A percentile compares a stretch with the other conserved stretches of the same genome.
Conservation (phyloP, 2,329 filamentous ascomycete genomes). For the Sporothrix schenckii region DNA sequence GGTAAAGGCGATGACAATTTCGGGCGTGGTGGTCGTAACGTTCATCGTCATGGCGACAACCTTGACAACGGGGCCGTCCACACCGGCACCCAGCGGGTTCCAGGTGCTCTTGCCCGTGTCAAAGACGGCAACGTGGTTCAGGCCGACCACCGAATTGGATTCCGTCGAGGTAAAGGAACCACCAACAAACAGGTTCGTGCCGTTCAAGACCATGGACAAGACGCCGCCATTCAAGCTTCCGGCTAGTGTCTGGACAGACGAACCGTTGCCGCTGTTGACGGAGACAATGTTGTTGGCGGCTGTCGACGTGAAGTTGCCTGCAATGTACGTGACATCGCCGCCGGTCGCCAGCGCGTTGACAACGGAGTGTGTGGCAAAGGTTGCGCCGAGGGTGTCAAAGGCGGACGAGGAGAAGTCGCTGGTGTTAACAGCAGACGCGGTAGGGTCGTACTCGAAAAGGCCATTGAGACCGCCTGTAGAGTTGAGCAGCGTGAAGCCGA, state of each 20-base stretch:
- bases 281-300: conserved; percentile 75
- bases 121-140: conserved; percentile 78
- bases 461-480: conserved; percentile 83
- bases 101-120: conserved; percentile 69
- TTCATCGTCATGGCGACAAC: conserved; percentile 82
- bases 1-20: conserved; percentile 76
- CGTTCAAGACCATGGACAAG: conserved; percentile 68
- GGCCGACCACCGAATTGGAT: conserved; percentile 60
- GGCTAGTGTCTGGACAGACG: conserved; percentile 62
- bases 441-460: conserved; percentile 84
- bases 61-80: conserved; percentile 74
- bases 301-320: conserved; percentile 77
- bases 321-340: conserved; percentile 71
- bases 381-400: conserved; percentile 74
- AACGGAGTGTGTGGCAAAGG: conserved; percentile 67
- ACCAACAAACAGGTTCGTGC: conserved; percentile 73
- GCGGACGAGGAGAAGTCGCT: conserved; percentile 70
- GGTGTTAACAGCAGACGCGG: conserved; percentile 58
- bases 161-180: conserved; percentile 80
- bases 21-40: conserved; percentile 66
- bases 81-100: conserved; percentile 79
- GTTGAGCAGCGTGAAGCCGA: conserved; percentile 74
- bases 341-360: conserved; percentile 70
- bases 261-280: conserved; percentile 62
- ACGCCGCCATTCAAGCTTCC: conserved; percentile 82